Evolutionary conservation across 306 rosid genomes (phyloP).

Genomic region (Carpinus viminea): DNA sequence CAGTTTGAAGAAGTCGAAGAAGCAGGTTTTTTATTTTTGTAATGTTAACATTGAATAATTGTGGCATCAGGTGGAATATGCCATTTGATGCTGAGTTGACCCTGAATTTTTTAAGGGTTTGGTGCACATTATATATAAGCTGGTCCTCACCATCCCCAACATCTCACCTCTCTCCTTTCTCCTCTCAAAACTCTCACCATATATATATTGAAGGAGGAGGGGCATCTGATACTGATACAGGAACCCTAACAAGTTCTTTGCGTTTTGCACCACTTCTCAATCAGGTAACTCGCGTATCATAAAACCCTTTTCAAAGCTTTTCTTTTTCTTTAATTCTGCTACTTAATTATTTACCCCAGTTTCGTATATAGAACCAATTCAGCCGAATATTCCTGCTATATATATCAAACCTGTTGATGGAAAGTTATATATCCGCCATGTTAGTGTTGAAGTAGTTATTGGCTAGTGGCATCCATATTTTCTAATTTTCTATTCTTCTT

Average conservation of each 20-base stretch:
- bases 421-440: no score
- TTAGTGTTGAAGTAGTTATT: no score
- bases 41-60: background rate
- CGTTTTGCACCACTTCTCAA: background rate
- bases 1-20: background rate
- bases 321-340: background rate
- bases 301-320: background rate
- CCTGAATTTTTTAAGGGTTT: background rate
- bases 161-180: background rate
- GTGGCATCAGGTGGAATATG: background rate
- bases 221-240: background rate
- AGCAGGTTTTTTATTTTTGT: background rate
- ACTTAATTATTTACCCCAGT: background rate
- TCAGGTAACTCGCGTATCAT: background rate
- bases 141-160: background rate
- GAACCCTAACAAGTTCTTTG: background rate
- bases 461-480: no score
- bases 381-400: no score
- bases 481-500: no score
- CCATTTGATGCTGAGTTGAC: background rate
- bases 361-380: no score
- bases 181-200: background rate
- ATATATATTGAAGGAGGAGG: no score
- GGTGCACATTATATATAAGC: background rate
- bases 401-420: no score